Conservation (phyloP, 2,329 filamentous ascomycete genomes). For the Tolypocladium capitatum region DNA sequence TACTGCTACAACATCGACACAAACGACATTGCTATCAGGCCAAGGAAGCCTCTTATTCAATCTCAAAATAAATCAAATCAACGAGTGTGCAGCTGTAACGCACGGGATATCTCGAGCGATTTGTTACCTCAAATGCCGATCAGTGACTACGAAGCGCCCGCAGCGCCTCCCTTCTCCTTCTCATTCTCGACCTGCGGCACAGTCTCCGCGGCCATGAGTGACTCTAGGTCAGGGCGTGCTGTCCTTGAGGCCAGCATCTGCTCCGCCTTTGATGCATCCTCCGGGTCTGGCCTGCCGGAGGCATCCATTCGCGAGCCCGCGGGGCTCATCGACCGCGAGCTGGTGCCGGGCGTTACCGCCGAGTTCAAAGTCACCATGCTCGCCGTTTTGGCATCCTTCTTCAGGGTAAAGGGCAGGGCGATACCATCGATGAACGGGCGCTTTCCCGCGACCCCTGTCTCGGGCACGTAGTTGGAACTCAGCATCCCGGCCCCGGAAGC, state of each 20-base stretch:
- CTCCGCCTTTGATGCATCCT: slow-evolving; percentile 4
- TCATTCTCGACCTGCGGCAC: slow-evolving; percentile 17
- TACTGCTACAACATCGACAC: slow-evolving; percentile 1
- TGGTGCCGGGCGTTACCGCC: slow-evolving; percentile 13
- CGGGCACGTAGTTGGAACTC: slow-evolving; percentile 27
- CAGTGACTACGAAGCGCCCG: not conserved
- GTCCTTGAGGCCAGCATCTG: slow-evolving; percentile 2
- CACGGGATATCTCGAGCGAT: slow-evolving; percentile 6
- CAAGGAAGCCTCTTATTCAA: not conserved
- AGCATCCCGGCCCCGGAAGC: slow-evolving; percentile 27
- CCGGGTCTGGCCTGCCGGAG: not conserved
- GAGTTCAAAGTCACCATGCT: slow-evolving; percentile 57
- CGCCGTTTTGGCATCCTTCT: slow-evolving; percentile 48
- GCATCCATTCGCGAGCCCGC: not conserved
- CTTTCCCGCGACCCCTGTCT: slow-evolving; percentile 43
- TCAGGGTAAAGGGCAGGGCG: slow-evolving; percentile 60
- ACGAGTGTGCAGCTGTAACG: slow-evolving; percentile 2
- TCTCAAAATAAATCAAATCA: not conserved
- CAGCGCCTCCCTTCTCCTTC: not conserved
- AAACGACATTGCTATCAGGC: not conserved
- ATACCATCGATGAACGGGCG: slow-evolving; percentile 55
- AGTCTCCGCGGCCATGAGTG: slow-evolving; percentile 37
- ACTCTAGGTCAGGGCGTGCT: slow-evolving; percentile 32
- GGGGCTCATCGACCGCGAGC: slow-evolving; percentile 21
- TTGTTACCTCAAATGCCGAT: not conserved